Evolutionary conservation across 1,139 yeast genomes (phyloP), one percentile per base, ranked within the genome.

Genomic region (Candida gigantensis): DNA sequence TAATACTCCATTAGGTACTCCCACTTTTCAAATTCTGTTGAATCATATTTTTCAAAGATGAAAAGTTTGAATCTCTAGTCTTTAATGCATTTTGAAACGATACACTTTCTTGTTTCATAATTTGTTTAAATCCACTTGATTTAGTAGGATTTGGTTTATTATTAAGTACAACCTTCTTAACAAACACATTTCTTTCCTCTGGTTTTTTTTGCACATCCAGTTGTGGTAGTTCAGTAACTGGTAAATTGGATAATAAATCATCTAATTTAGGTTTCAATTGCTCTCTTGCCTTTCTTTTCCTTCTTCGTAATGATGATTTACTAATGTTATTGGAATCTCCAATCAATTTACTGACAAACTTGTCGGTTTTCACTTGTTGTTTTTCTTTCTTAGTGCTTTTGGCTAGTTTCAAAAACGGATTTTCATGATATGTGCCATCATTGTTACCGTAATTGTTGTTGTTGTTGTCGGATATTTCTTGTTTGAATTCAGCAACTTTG

Each of bases 191-290:
- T 11, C 31, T 20, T 10, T 21, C 23, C 10, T 24, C 16, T n/a
- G 12, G 7, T 14, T 25, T 11, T 11, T 15, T n/a, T 36, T 26
- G 12, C 13, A 9, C 17, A 11, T n/a, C 5, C 8, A 12, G 10
- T 18, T 8, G 8, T 29, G 5, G 5, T 13, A 19, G 8, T 29
- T 49, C 39, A 2, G 65, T 52, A 14, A 65, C 73, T 2, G 74
- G 75, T 39, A 84, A 63, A 26, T 75, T 77, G 26, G 64, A 64
- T 37, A 80, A 64, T 32, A 84, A 61, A 45, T 84, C 92, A 37
- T 73, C 68, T 76, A 84, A 72, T 51, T 79, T 74, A 5, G 90
- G 87, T 45, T 74, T 74, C 43, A 84, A 64, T 46, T 80, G 77
- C 43, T 81, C 83, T 51, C 72, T 75, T 33, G 72, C 68, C 52